Base-by-base conservation (phyloP, 306 rosid species). In the Geum urbanum region DNA sequence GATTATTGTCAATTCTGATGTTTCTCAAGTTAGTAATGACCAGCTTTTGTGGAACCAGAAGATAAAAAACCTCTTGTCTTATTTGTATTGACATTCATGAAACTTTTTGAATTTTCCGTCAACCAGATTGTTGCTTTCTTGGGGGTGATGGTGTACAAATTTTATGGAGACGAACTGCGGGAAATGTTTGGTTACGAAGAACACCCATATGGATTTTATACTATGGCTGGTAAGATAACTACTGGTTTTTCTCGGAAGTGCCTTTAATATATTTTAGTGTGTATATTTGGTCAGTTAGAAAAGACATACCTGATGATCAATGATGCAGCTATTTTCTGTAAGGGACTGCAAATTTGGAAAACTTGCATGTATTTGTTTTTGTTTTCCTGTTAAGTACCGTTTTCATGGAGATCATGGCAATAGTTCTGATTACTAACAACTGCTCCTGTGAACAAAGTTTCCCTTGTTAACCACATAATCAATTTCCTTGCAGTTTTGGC, bases 151-250 rank as follows among this genome's bases (percentile, higher is more conserved):
- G 89, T 94, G 60, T 94, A 94, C 84, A 94, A 91, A 77, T 89
- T 94, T 79, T 94, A 91, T 67, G 99, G 99, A 67, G 97, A 94
- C 51, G 99, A 94, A 66, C 84, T 91, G 35, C 82, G 96, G 75
- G 99, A 94, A 83, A 91, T 94, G 97, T 94, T 94, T 83, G 99
- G 99, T 60, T 94, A 94, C 57, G 97, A 91, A 86, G 96, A 94
- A 79, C 99, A 94, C 83, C 97, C 99, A 2, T 91, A 91, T 82
- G 99, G 94, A 61, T 94, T 94, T 81, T 94, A 94, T 69, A 86
- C 92, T 19, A 86, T 94, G 99, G 97, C 99, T 9, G 96, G 99
- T 94, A 91, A 22, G 63, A 74, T 66, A 20, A 24, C 58, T 75
- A 56, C 66, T 67, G 15, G 14, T 55, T 44, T 4, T 49, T 65